Base-by-base conservation (phyloP, 371 early-diverging fungal species). In the Mortierella sp. region DNA sequence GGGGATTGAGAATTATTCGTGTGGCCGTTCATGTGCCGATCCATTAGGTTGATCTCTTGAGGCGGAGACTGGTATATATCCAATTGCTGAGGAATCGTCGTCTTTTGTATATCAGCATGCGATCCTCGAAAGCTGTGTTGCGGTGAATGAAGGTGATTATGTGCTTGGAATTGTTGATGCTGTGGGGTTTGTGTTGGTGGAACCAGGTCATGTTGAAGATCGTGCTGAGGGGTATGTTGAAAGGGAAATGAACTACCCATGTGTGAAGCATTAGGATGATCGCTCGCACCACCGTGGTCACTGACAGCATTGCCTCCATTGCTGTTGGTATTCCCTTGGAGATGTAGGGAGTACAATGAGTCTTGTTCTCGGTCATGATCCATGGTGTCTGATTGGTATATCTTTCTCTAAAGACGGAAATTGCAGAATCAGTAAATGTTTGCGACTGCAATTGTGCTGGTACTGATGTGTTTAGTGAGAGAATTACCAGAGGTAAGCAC, bases 51-150 rank as follows among this genome's bases (percentile, higher is more conserved):
- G 49, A 77, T 12, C 47, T 70, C 73, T 35, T 68, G 73, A 40
- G 73, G 34, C 47, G 68, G 79, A 45, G 76, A 42, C 58, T 76
- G 76, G 55, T 78, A 78, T 37, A 78, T 72, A 55, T 72, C 73
- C 57, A 78, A 35, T 26, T 61, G 73, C 19, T 78, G 78, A 23
- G 73, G 63, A 32, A 72, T 68, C 34, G 62, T 40, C 62, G 62
- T 40, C 62, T 78, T 72, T 57, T 59, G 72, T 57, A 65, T 63
- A 58, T 73, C 73, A 37, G 55, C 49, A 22, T 68, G 68, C 51
- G 72, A 67, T 34, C 56, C 64, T 54, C 66, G 66, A 28, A 65
- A 62, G 58, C 22, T 23, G 43, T 67, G 67, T 22, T 75, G 75
- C 0, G 75, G 37, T 3, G 63, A 23, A n/a, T 67, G 68, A 51